Evolutionary conservation across 2,329 filamentous ascomycete genomes (phyloP), one percentile per base, ranked within the genome.

Genomic region (Aureobasidium namibiae): DNA sequence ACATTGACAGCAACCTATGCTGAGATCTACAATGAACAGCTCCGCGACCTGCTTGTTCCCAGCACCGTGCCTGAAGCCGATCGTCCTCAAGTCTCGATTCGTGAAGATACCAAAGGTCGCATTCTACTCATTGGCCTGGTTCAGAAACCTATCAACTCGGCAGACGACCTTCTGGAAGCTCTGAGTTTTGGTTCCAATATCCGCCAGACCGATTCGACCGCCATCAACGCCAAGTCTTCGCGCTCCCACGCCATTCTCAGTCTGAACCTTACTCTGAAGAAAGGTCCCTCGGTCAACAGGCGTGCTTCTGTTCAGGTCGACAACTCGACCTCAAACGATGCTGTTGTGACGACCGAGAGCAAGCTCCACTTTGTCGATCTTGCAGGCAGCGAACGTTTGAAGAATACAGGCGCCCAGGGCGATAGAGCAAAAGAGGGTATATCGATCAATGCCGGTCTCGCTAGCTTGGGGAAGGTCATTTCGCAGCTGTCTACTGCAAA

Each of bases 301-400:
- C 87, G 92, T 62, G 84, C 88, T 65, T 97, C 94, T 0, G 85
- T 95, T 64, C 91, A 92, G 0, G 70, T 92, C 6, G 94, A 97
- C 69, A 83, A 87, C 39, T 83, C 94, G 78, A 83, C 86, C 2
- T 75, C 76, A 11, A 82, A 83, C 24, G 83, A 86, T 18, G 83
- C 73, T 38, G 84, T 83, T 73, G 81, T 97, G 42, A 96, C 91
- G 0, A 88, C 94, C 10, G 94, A 99, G 73, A 99, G 94, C 83
- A 99, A 99, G 75, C 81, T 99, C 53, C 94, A 99, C 72, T 99
- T 99, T 70, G 94, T 99, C 61, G 94, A 99, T 83, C 77, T 99
- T 72, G 94, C 94, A 54, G 94, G 94, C 64, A 97, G 94, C 71
- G 94, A 99, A 76, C 84, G 94, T 66, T 78, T 99, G 68, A 99